Evolutionary conservation across 2,329 filamentous ascomycete genomes (phyloP), one percentile per base, ranked within the genome.

Genomic region (Teratosphaeria pseudoeucalypti): DNA sequence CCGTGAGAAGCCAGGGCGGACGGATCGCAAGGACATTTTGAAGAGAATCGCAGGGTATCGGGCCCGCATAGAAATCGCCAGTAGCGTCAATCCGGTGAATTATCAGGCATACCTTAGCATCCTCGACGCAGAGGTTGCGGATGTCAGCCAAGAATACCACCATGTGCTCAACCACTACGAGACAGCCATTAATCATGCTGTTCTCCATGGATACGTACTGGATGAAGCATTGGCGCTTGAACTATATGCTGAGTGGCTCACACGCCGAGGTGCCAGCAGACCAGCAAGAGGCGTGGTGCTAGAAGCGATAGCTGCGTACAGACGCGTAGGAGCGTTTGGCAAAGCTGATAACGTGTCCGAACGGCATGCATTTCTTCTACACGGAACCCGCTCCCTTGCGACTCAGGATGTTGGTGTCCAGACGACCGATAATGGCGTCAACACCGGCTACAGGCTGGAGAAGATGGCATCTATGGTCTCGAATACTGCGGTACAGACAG

Each of bases 221-320:
- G 88, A 92, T 61, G 87, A 91, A 70, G 88, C 86, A 0, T 77
- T 90, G 1, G 83, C 84, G 16, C 87, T 88, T 67, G 88, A 89
- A 68, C 77, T 91, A 34, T 87, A 91, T 76, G 87, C 85, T 1
- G 86, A 86, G 10, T 86, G 85, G 68, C 83, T 90, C 62, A 77
- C 89, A 57, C 79, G 88, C 14, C 79, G 81, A 62, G 81, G 82
- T 12, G 85, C 87, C 3, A 79, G 83, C 47, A 77, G 89, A 62
- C 86, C 87, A 39, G 89, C 88, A 29, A 81, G 85, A 57, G 81
- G 84, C n/a, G 81, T 86, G 0, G 75, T 92, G 16, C 80, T 82
- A 34, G 88, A 91, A 62, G 82, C 85, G 2, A 78, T 89, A 19
- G 80, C 82, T 1, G 78, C 89, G 2, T 92, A 87, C 72, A 80